Base-by-base conservation (phyloP, 2,329 filamentous ascomycete genomes). In the Leptodontidium sp. region DNA sequence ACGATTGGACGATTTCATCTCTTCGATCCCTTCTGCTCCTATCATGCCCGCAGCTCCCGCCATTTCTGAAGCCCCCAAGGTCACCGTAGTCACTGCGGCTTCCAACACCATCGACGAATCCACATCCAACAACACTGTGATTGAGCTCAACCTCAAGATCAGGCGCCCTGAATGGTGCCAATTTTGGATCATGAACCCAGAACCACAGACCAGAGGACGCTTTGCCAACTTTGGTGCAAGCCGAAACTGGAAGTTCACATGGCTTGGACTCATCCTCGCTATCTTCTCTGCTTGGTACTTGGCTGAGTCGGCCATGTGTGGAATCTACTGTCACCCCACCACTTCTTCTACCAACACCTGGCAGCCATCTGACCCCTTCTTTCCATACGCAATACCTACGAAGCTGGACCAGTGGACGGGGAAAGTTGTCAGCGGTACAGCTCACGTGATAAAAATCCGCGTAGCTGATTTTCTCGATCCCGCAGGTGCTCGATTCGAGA, bases 391-490 rank as follows among this genome's bases (percentile, higher is more conserved):
- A 1, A 81, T 90, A 57, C 88, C 88, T 2, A 84, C 88, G 67
- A 90, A 90, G 79, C 74, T 90, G 14, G 88, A 90, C 75, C 83
- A 90, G 73, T 90, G 87, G 87, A 75, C 81, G 9, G 76, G 76
- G 2, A 55, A 70, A 24, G 61, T 73, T 14, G 65, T 69, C n/a
- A 73, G 73, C 50, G 21, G 64, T 12, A 40, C 57, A 1, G 14
- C 65, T 14, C 47, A 47, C 7, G 45, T 53, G 21, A 50, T 68
- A 9, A 65, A 43, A 38, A 49, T 66, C 9, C 32, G 6, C 2
- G 17, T 73, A 4, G 35, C 64, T 32, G 40, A 62, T 21, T 65
- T 59, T 29, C 45, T 62, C 4, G 66, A 69, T 24, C 64, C 66
- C 1, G 35, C 53, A 26, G 63, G 49, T 2, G 17, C 40, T n/a